Percentiles rank a stretch among this genome's conserved stretches.
These are phyloP conservation scores for Coleophoma eucalyptorum DNA, from an alignment of 2,329 filamentous ascomycete genomes.

Conservation along the genomic window DNA sequence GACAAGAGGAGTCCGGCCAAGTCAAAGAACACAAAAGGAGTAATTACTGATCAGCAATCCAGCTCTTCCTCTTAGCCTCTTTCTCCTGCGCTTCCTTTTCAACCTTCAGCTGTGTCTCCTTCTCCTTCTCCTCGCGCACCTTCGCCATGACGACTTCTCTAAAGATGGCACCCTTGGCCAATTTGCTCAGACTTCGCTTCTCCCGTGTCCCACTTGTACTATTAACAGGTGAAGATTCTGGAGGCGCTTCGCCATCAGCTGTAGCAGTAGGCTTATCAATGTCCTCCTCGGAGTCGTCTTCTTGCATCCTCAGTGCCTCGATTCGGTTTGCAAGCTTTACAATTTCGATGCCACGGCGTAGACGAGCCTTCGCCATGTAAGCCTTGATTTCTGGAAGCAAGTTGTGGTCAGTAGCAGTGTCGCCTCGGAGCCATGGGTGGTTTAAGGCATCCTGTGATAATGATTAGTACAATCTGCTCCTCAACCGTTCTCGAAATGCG, in stretches of 20 bases:
- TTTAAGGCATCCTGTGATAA: conserved; percentile 64
- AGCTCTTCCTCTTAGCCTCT: conserved; percentile 19
- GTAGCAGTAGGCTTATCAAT: conserved; percentile 52
- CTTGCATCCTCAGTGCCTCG: conserved; percentile 88
- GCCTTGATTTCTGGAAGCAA: conserved; percentile 94
- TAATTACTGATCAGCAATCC: not conserved
- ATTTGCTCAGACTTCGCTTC: conserved; percentile 42
- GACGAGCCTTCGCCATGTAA: conserved; percentile 86
- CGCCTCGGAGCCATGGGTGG: conserved; percentile 86
- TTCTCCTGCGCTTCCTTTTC: conserved; percentile 30
- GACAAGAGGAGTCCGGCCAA: not conserved
- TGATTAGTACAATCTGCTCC: conserved; percentile 8
- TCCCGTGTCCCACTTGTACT: conserved; percentile 15
- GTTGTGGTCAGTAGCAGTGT: conserved; percentile 93
- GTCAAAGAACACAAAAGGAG: not conserved
- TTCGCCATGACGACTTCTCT: conserved; percentile 92
- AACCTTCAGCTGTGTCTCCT: conserved; percentile 70
- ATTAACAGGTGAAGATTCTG: conserved; percentile 11
- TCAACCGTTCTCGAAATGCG: not conserved
- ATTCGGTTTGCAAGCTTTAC: conserved; percentile 96
- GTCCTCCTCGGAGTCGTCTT: conserved; percentile 75
- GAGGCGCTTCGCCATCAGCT: conserved; percentile 44
- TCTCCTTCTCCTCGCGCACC: conserved; percentile 85
- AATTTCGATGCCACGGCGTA: conserved; percentile 90
- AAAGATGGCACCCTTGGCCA: conserved; percentile 73